Percentiles rank a stretch among this genome's conserved stretches.
Conservation (phyloP, 2,329 filamentous ascomycete genomes). For the Cryphonectria carpinicola region DNA sequence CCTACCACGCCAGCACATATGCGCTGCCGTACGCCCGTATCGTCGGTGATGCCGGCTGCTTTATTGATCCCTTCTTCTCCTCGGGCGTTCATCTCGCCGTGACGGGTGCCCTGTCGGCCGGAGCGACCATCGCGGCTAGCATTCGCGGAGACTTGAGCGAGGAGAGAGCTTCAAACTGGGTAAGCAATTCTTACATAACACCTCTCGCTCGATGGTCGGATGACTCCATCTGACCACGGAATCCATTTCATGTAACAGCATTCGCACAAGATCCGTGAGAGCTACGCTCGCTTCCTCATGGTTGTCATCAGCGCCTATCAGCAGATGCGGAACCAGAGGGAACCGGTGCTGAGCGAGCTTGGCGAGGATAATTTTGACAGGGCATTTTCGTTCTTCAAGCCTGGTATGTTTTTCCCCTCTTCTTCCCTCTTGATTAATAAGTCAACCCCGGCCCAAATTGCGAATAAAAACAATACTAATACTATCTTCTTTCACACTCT, state of each 20-base stretch:
- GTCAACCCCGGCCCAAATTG: not conserved
- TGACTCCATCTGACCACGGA: too few relatives aligned
- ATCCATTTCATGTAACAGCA: constrained; percentile 37
- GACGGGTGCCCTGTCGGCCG: constrained; percentile 48
- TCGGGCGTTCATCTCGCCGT: constrained; percentile 53
- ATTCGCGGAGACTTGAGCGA: constrained; percentile 45
- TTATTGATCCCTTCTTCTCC: constrained; percentile 54
- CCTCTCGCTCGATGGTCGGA: too few relatives aligned
- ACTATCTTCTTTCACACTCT: not conserved
- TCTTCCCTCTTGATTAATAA: too few relatives aligned
- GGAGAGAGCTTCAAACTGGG: constrained; percentile 38
- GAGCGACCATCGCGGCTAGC: constrained; percentile 46
- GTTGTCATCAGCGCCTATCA: constrained; percentile 43
- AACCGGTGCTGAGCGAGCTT: constrained; percentile 45
- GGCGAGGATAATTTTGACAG: constrained; percentile 48
- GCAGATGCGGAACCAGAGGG: constrained; percentile 46
- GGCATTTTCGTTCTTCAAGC: constrained; percentile 47
- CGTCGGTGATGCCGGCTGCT: constrained; percentile 51
- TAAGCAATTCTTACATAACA: not conserved
- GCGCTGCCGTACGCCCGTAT: constrained; percentile 45
- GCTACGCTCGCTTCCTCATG: constrained; percentile 53
- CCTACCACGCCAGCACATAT: constrained; percentile 50
- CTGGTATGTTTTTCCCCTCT: constrained; percentile 35
- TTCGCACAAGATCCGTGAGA: constrained; percentile 46
- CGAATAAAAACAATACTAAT: not conserved